A percentile compares a stretch with the other conserved stretches of the same genome.
Evolutionary conservation across 129 eudicot genomes (phyloP).

Genomic region (Helichrysum umbraculigerum): DNA sequence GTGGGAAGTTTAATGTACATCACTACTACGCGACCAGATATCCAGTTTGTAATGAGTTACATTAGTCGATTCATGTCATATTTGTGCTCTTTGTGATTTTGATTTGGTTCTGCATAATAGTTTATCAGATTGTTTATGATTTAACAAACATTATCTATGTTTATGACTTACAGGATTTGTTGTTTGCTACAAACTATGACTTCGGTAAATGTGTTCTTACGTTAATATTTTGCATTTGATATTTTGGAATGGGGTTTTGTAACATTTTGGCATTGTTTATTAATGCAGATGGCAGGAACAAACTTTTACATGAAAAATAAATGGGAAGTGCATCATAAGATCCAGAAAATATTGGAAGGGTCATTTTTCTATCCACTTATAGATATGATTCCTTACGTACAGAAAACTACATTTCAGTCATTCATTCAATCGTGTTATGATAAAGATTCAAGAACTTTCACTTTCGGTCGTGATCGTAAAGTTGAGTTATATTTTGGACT

Average conservation of each 20-base stretch:
- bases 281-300: not conserved
- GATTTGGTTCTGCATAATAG: not conserved
- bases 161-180: not conserved
- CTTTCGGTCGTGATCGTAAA: not conserved
- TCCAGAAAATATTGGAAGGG: conserved; percentile 1
- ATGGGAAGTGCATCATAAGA: not conserved
- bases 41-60: too few relatives aligned
- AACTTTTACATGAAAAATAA: not conserved
- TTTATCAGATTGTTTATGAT: not conserved
- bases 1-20: too few relatives aligned
- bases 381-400: not conserved
- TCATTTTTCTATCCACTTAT: not conserved
- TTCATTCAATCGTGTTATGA: not conserved
- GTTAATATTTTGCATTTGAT: not conserved
- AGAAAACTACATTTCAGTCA: not conserved
- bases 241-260: conserved; percentile 2
- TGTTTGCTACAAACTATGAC: not conserved
- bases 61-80: not conserved
- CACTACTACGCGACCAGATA: too few relatives aligned
- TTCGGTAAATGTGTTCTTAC: not conserved
- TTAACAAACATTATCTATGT: not conserved
- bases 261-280: not conserved
- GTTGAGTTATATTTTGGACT: not conserved
- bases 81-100: not conserved
- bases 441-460: not conserved